Evolutionary conservation across 2,329 filamentous ascomycete species (phyloP).

Genomic region (Curvularia spicifera): DNA sequence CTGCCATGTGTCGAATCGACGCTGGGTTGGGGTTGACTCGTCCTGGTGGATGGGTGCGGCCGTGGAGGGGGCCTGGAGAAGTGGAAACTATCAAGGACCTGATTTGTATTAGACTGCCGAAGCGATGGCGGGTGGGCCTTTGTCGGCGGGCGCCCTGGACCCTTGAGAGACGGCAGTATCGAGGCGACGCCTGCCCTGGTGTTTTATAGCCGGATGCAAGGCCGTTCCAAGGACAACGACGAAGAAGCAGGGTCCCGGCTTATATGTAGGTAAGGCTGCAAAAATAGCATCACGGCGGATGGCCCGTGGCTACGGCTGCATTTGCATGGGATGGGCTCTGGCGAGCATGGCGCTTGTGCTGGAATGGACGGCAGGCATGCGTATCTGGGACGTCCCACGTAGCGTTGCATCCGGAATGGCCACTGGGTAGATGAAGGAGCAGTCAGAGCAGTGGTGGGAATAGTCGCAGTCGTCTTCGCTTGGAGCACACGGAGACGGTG

Average conservation of each 20-base stretch:
- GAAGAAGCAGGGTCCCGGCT: slow-evolving; percentile 13
- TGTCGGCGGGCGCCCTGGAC: not conserved
- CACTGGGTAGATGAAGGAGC: not conserved
- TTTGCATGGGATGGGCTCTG: slow-evolving; percentile 12
- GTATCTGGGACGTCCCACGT: not conserved
- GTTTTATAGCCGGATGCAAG: slow-evolving; percentile 20
- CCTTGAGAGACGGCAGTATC: slow-evolving; percentile 6
- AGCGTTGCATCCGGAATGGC: not conserved
- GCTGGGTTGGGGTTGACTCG: slow-evolving; percentile 35
- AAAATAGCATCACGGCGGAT: slow-evolving; percentile 31
- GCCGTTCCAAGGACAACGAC: slow-evolving; percentile 20
- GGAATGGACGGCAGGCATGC: not conserved
- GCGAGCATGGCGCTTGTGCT: slow-evolving; percentile 14
- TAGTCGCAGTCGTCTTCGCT: not conserved
- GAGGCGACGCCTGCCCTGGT: slow-evolving; percentile 8
- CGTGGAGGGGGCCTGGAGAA: slow-evolving; percentile 37
- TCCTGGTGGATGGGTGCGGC: slow-evolving; percentile 29
- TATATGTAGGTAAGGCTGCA: slow-evolving; percentile 32
- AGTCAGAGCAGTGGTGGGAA: not conserved
- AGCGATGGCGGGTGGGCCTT: slow-evolving; percentile 26
- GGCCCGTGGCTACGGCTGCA: slow-evolving; percentile 12
- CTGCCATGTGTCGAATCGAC: slow-evolving; percentile 25
- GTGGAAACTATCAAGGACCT: slow-evolving; percentile 45
- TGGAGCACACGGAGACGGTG: not conserved
- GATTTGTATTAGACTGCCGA: slow-evolving; percentile 42